phyloP scores from a whole-genome alignment of 2,329 filamentous ascomycete genomes.

The Ophiosphaerella herpotricha region DNA sequence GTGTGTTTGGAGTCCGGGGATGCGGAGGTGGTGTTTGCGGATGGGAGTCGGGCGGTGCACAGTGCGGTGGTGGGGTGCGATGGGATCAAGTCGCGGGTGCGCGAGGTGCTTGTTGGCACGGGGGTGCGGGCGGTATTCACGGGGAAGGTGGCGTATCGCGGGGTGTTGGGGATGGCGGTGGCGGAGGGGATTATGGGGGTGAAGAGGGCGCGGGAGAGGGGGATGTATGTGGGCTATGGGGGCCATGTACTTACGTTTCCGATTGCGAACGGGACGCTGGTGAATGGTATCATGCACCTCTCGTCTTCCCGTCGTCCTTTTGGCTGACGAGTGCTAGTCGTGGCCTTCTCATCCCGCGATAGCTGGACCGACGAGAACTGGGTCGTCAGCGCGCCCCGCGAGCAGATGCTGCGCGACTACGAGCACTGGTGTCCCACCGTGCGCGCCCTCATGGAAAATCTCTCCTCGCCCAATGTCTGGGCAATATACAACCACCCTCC shows the following conservation, averaged over 20 bases:
- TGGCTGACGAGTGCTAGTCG: conserved; percentile 17
- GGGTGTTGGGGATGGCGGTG: conserved; percentile 63
- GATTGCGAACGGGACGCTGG: conserved; percentile 58
- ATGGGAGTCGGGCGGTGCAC: conserved; percentile 51
- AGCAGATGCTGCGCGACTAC: conserved; percentile 35
- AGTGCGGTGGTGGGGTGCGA: conserved; percentile 64
- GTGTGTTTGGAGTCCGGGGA: conserved; percentile 9
- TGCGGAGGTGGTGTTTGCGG: conserved; percentile 47
- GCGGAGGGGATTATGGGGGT: conserved; percentile 56
- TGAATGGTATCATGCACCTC: conserved; percentile 53
- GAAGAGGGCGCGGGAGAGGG: conserved; percentile 53
- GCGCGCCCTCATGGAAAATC: conserved; percentile 22
- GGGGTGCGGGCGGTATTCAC: conserved; percentile 56
- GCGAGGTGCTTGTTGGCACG: conserved; percentile 58
- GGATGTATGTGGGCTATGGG: conserved; percentile 62
- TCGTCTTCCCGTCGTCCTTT: not conserved
- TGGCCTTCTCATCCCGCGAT: conserved; percentile 28
- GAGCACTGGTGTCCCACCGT: conserved; percentile 26
- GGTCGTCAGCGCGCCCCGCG: conserved; percentile 28
- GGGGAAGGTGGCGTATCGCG: conserved; percentile 65
- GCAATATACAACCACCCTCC: conserved; percentile 54
- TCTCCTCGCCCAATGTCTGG: conserved; percentile 56
- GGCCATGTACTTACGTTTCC: conserved; percentile 67
- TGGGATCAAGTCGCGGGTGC: conserved; percentile 64
- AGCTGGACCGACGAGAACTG: conserved; percentile 29